Conservation (phyloP, 805 yeast species). For the Grigorovia humatica region DNA sequence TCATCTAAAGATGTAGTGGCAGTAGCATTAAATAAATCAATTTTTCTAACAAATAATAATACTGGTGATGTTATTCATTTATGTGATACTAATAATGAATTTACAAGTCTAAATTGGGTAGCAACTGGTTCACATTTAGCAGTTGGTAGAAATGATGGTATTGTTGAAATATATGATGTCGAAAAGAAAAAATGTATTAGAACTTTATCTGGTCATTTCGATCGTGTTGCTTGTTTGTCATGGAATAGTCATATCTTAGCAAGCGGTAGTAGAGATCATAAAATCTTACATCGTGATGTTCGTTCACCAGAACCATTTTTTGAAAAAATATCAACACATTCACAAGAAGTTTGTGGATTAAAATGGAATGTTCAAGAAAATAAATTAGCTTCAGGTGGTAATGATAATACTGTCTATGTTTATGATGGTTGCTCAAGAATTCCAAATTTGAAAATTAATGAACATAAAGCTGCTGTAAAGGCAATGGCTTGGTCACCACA, state of each 20-base stretch:
- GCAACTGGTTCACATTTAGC: conserved; percentile 92
- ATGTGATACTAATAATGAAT: conserved; percentile 65
- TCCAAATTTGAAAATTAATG: conserved; percentile 66
- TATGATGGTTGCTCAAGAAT: conserved; percentile 69
- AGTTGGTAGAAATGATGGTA: conserved; percentile 76
- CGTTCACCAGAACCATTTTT: conserved; percentile 75
- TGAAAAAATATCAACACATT: conserved; percentile 60
- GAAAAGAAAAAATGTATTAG: conserved; percentile 70
- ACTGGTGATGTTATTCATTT: conserved; percentile 75
- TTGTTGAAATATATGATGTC: conserved; percentile 94
- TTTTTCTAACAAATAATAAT: conserved; percentile 83
- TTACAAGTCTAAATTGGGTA: conserved; percentile 86
- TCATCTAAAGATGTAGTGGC: conserved; percentile 81
- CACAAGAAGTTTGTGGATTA: conserved; percentile 93
- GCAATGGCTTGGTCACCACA: conserved; percentile 98
- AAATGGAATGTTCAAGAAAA: conserved; percentile 89
- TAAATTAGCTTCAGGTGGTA: conserved; percentile 90
- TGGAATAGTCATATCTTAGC: conserved; percentile 90
- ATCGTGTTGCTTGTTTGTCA: conserved; percentile 76
- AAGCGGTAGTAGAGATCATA: conserved; percentile 79
- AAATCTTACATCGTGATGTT: conserved; percentile 84
- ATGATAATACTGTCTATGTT: conserved; percentile 73
- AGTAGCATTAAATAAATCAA: conserved; percentile 81
- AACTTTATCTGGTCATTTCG: conserved; percentile 83
- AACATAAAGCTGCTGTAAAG: conserved; percentile 91